phyloP scores from a whole-genome alignment of 2,329 filamentous ascomycete genomes.

The Dothiorella sarmentorum region DNA sequence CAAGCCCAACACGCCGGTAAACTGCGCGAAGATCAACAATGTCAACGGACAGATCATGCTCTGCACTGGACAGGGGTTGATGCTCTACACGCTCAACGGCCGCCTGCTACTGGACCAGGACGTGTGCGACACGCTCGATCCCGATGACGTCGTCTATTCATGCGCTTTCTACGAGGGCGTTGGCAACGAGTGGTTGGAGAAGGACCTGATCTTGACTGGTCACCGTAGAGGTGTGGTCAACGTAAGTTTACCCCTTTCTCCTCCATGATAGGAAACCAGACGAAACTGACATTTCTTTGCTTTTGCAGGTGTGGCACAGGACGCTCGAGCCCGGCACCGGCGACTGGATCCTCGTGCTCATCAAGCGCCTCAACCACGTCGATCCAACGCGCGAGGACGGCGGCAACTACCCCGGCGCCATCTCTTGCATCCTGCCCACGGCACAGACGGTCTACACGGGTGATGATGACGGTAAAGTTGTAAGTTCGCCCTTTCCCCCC shows the following conservation, averaged over 20 bases:
- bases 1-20: constrained; percentile 34
- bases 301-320: constrained; percentile 54
- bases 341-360: constrained; percentile 71
- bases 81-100: constrained; percentile 86
- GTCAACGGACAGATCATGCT: constrained; percentile 86
- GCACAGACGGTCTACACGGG: constrained; percentile 84
- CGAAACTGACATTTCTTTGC: constrained; percentile 9
- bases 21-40: constrained; percentile 85
- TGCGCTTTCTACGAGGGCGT: constrained; percentile 92
- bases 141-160: constrained; percentile 66
- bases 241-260: constrained; percentile 29
- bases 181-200: constrained; percentile 87
- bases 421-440: constrained; percentile 83
- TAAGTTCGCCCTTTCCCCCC: constrained; percentile 2
- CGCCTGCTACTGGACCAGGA: constrained; percentile 77
- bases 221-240: constrained; percentile 82
- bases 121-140: constrained; percentile 64
- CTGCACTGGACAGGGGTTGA: constrained; percentile 70
- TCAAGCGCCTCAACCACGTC: constrained; percentile 77
- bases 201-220: constrained; percentile 82
- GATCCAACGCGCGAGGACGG: constrained; percentile 64
- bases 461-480: constrained; percentile 84
- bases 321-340: constrained; percentile 52
- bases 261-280: neutral
- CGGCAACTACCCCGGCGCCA: constrained; percentile 57